These are phyloP conservation scores for Talaromyces stipitatus DNA, from an alignment of 495 filamentous ascomycete species.

Conservation along the genomic window DNA sequence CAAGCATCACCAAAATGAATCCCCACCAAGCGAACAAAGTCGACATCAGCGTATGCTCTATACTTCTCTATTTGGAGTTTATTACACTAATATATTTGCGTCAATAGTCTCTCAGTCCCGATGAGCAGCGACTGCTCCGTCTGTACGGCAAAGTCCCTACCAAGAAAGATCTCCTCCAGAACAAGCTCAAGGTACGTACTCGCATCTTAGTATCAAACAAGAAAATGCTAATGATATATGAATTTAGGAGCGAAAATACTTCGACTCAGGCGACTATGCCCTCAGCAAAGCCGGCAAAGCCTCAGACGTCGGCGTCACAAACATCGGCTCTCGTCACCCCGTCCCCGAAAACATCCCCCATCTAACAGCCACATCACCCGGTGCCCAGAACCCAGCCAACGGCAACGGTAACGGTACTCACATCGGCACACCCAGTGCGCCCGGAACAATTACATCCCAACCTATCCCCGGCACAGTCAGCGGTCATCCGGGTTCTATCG, in stretches of 20 bases:
- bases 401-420: constrained; percentile 35
- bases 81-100: background rate
- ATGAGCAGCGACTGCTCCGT: constrained; percentile 91
- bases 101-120: constrained; percentile 69
- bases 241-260: constrained; percentile 94
- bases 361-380: constrained; percentile 66
- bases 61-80: background rate
- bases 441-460: constrained; percentile 9
- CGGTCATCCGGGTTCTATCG: constrained; percentile 37
- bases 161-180: constrained; percentile 93
- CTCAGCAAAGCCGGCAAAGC: constrained; percentile 98
- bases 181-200: constrained; percentile 73
- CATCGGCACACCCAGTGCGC: constrained; percentile 18
- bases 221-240: background rate
- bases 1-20: constrained; percentile 53
- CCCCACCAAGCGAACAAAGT: constrained; percentile 96
- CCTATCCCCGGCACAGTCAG: constrained; percentile 41
- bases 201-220: background rate
- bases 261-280: constrained; percentile 96
- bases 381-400: constrained; percentile 33
- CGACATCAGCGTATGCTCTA: constrained; percentile 73
- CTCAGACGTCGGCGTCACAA: constrained; percentile 86
- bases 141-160: constrained; percentile 95
- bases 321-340: constrained; percentile 88
- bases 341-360: constrained; percentile 95